Base-by-base conservation (phyloP, 1,284 basidiomycete species). In the Leucoagaricus sp. region DNA sequence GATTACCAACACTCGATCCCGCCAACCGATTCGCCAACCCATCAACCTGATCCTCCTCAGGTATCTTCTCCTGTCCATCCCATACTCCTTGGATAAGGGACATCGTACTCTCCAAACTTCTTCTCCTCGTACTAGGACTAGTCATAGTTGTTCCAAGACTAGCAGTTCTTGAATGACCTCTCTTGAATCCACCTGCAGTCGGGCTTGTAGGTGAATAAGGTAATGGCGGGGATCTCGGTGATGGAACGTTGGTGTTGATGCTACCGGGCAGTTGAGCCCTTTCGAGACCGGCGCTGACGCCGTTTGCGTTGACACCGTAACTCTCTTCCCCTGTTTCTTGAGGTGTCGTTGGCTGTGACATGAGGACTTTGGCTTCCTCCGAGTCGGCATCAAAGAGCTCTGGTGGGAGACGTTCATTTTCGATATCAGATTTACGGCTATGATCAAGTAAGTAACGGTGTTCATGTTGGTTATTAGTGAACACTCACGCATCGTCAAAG, bases 81-180 rank as follows among this genome's bases (percentile, higher is more conserved):
- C 87, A 84, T 10, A 89, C 92, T 63, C 92, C 91, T 72, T 94
- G 89, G 68, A 99, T 97, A 72, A 98, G 84, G 65, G 89, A 90
- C 79, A 97, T 94, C 53, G 96, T 99, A 69, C 92, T 96, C 79
- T 98, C 96, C 69, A 99, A 77, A 68, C 93, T 95, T 65, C 96
- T 82, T 71, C 96, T 79, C 62, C 97, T 82, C 58, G 90, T 99
- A 67, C 92, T 95, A 9, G 97, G 96, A 68, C 90, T 93, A 46
- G 95, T 97, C 85, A 92, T 92, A 62, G 96, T 99, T 58, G 97
- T 99, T 2, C 97, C 97, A 59, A 99, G 75, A 68, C 93, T 96
- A 56, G 92, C 89, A 62, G 94, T 90, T 19, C 96, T 83, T 0
- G 82, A 84, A 69, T 98, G 96, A 1, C 94, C 91, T 29, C 90